phyloP scores from a whole-genome alignment of 108 stramenopile species.

The Ochromonas danica region DNA sequence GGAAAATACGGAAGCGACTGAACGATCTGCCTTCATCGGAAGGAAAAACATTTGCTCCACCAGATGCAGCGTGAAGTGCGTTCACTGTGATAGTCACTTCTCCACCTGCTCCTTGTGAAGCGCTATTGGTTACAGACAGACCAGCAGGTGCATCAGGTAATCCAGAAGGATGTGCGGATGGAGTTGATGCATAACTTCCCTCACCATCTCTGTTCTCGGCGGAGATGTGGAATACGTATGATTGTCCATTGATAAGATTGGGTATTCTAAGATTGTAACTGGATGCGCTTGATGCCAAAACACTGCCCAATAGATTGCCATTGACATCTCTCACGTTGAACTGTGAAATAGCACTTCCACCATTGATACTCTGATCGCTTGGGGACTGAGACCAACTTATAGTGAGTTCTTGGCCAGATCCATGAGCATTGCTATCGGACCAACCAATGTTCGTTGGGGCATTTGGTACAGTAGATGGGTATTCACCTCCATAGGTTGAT shows the following conservation, averaged over 20 bases:
- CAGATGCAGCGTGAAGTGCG: neutral
- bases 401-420: neutral
- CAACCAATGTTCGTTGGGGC: neutral
- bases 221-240: neutral
- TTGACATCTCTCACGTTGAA: neutral
- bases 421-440: neutral
- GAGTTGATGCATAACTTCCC: neutral
- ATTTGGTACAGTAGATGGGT: neutral
- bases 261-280: neutral
- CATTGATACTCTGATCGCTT: too few relatives aligned
- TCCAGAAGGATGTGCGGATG: neutral
- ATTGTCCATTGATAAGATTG: neutral
- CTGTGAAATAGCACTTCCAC: neutral
- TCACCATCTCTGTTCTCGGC: neutral
- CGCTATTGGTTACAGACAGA: neutral
- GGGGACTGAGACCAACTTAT: neutral
- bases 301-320: neutral
- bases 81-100: neutral
- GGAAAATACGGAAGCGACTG: neutral
- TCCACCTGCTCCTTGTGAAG: neutral
- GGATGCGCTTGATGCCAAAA: too few relatives aligned
- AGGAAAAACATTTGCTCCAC: neutral
- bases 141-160: neutral
- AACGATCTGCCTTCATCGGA: neutral
- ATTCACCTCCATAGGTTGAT: neutral